Evolutionary conservation across 768 basidiomycete species (phyloP).

Genomic region (Mycena sanguinolenta): DNA sequence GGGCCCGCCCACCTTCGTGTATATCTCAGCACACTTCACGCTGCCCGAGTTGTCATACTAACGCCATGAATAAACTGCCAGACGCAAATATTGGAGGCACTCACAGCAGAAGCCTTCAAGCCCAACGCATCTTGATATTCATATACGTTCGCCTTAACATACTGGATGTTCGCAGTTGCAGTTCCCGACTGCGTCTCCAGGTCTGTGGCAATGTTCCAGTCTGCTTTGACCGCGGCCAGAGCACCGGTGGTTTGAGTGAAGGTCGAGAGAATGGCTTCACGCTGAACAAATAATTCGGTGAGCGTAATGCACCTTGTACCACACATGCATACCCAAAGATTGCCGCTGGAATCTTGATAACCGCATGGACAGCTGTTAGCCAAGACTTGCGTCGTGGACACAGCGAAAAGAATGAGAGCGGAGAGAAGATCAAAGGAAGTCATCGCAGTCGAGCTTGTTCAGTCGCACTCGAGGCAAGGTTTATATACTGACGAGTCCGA

Average conservation of each 20-base stretch:
- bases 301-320: background rate
- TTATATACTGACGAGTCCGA: no score
- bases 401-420: background rate
- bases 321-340: constrained; percentile 28
- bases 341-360: constrained; percentile 31
- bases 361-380: constrained; percentile 35
- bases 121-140: constrained; percentile 27
- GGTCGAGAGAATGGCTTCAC: no score
- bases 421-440: constrained; percentile 6
- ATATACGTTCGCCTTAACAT: constrained; percentile 25
- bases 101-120: constrained; percentile 32
- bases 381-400: constrained; percentile 7
- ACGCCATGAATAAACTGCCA: background rate
- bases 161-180: constrained; percentile 31
- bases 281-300: background rate
- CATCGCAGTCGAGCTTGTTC: no score
- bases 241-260: constrained; percentile 34
- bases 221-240: constrained; percentile 26
- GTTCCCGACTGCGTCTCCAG: constrained; percentile 20
- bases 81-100: background rate
- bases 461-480: no score
- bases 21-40: constrained; percentile 33
- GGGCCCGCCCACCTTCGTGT: constrained; percentile 30
- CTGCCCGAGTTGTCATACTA: constrained; percentile 21
- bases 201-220: constrained; percentile 34